Evolutionary conservation across 768 basidiomycete genomes (phyloP), one percentile per base, ranked within the genome.

Genomic region (Gloeophyllum trabeum): DNA sequence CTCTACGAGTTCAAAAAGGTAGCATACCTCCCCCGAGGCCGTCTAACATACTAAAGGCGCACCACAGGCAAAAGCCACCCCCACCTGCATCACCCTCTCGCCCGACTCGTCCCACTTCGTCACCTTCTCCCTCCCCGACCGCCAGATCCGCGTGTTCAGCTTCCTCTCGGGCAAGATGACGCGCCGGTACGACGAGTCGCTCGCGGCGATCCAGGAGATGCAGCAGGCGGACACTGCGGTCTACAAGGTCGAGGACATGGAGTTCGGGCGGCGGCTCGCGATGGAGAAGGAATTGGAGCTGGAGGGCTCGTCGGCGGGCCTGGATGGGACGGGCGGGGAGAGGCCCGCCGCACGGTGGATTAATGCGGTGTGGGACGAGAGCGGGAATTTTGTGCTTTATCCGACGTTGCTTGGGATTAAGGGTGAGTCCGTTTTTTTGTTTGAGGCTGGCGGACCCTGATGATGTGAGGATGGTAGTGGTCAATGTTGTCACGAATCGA

Each of bases 1-100:
- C 59, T 98, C 32, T 98, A 96, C 61, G 92, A 98, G 51, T 99
- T 97, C 67, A 97, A 96, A 67, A 99, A 98, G 74, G 93, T 86
- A 41, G 10, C 61, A 51, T 19, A 3, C 28, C 13, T 18, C 3
- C 20, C 13, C 39, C 28, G 28, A n/a, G 30, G 35, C 20, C 20
- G 24, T 34, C 14, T 18, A 10, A 26, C 26, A 6, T 21, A 37
- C 28, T 20, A 43, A 39, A 3, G 24, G 21, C 6, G 39, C 3
- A 22, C 5, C 48, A 46, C 52, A 98, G 94, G 76, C 87, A 25
- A 93, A 90, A 69, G 85, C 89, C 6, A 81, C 78, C 7, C 93
- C 94, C 4, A 89, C 92, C 2, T 92, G 90, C 47, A 73, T 99
- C 38, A 86, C 88, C 4, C 72, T 98, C 45, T 96, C 92, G 3